phyloP scores from a whole-genome alignment of 208 protist species.

The Leptomonas pyrrhocoris region DNA sequence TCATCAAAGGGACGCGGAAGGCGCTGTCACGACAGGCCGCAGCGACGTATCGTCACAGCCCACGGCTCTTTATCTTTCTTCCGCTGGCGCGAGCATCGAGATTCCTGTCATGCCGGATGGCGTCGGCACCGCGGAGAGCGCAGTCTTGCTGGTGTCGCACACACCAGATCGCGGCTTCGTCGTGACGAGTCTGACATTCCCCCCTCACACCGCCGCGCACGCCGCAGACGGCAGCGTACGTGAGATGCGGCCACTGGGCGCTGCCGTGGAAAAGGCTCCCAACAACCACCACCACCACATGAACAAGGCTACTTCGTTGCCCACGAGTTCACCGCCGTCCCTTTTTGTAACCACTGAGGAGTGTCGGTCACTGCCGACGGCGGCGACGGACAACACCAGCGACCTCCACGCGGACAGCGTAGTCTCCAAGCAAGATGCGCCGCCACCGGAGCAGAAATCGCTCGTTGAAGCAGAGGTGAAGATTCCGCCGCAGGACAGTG shows the following conservation, averaged over 20 bases:
- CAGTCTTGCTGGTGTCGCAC: conserved; percentile 12
- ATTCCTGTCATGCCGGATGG: background rate
- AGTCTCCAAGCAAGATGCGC: too few relatives aligned
- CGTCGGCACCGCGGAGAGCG: background rate
- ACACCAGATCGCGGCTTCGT: conserved; percentile 13
- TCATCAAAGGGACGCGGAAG: too few relatives aligned
- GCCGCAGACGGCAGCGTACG: background rate
- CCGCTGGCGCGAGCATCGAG: background rate
- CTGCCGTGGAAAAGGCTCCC: background rate
- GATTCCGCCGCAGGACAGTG: background rate
- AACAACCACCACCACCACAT: too few relatives aligned
- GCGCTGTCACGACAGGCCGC: background rate
- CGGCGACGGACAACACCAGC: too few relatives aligned
- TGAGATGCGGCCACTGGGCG: background rate
- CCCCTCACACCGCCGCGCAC: background rate
- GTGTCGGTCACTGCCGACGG: too few relatives aligned
- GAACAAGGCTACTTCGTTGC: background rate
- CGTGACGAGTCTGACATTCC: conserved; percentile 12
- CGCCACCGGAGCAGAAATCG: background rate
- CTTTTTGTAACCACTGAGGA: background rate
- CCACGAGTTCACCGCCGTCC: background rate
- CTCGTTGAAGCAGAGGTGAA: background rate
- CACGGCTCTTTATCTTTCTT: background rate
- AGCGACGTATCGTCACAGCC: background rate
- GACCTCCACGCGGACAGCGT: too few relatives aligned